Evolutionary conservation across 345 rosid species (phyloP).

Genomic region (Geranium rotundifolium): DNA sequence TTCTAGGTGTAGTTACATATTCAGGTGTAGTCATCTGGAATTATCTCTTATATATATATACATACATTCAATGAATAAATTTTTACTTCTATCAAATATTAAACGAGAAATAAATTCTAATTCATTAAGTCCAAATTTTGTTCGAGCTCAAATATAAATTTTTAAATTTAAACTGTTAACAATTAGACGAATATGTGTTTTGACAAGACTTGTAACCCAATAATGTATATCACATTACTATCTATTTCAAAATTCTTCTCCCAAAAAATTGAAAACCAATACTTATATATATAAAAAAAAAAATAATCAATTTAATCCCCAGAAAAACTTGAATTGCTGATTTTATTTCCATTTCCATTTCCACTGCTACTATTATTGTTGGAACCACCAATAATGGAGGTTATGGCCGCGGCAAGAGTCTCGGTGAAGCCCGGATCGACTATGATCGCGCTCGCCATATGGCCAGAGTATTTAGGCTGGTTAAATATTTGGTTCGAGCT

Average conservation of each 20-base stretch:
- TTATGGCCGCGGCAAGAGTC: constrained; percentile 56
- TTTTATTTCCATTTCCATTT: constrained; percentile 3
- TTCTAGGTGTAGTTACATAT: too few relatives aligned
- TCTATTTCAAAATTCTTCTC: constrained; percentile 1
- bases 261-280: not conserved
- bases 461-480: constrained; percentile 54
- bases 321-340: constrained; percentile 20
- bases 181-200: too few relatives aligned
- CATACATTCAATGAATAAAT: too few relatives aligned
- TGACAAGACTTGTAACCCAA: too few relatives aligned
- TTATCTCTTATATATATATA: too few relatives aligned
- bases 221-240: too few relatives aligned
- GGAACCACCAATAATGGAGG: constrained; percentile 38
- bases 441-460: constrained; percentile 30
- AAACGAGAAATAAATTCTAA: too few relatives aligned
- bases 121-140: too few relatives aligned
- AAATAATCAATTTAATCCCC: constrained; percentile 12
- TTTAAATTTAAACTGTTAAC: too few relatives aligned
- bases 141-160: too few relatives aligned
- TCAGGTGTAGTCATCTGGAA: too few relatives aligned
- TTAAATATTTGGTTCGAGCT: constrained; percentile 33
- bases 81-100: too few relatives aligned
- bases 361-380: constrained; percentile 15
- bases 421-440: constrained; percentile 62
- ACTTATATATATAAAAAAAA: not conserved